phyloP scores from a whole-genome alignment of 257 asterid species.

The Capsicum chinense region DNA sequence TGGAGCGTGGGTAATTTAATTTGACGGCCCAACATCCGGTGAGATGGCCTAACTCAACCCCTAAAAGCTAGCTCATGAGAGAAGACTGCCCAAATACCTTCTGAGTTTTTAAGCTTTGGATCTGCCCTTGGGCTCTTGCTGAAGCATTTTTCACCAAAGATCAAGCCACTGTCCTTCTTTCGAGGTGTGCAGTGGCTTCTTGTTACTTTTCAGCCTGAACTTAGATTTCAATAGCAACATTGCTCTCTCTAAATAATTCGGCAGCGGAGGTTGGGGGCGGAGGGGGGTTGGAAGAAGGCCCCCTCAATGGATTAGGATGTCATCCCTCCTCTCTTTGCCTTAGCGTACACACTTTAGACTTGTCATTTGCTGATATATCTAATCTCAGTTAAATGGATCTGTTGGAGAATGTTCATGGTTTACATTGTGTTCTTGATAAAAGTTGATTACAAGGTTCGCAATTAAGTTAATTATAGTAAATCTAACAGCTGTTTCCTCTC shows the following conservation, averaged over 20 bases:
- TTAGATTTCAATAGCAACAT: neutral
- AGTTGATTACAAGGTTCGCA: neutral
- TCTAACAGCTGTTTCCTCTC: slow-evolving; percentile 5
- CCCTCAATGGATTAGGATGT: neutral
- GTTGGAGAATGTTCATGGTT: neutral
- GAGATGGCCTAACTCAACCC: too few species aligned
- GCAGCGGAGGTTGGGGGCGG: too few species aligned
- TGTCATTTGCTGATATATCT: neutral
- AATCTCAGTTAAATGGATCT: neutral
- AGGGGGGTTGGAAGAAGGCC: neutral
- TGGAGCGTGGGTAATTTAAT: too few species aligned
- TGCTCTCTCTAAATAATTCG: neutral
- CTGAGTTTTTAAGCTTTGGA: slow-evolving; percentile 22
- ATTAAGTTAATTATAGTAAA: neutral
- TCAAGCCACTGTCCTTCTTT: neutral
- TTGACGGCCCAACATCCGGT: too few species aligned
- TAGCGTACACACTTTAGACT: neutral
- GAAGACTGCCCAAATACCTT: neutral
- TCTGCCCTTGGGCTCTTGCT: neutral
- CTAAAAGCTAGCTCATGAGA: too few species aligned
- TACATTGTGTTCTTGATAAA: neutral
- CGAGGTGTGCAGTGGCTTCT: neutral
- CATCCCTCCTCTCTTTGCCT: neutral
- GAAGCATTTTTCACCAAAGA: neutral
- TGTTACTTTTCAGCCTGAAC: neutral